Evolutionary conservation across 345 rosid genomes (phyloP), one percentile per base, ranked within the genome.

Genomic region (Arabis hirsuta): DNA sequence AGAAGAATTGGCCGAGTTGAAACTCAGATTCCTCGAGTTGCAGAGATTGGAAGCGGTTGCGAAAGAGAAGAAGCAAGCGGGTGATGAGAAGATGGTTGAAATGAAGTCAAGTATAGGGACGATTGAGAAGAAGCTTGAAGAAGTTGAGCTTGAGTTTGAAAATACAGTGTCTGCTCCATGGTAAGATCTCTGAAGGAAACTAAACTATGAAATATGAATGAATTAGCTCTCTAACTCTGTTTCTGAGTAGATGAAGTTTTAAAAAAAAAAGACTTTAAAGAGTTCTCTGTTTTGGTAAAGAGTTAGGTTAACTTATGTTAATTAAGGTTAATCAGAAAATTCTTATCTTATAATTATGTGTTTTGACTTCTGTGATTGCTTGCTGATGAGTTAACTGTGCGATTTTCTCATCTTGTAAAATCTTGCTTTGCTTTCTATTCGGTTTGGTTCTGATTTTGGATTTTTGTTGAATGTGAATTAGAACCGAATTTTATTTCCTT

Each of bases 91-190:
- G 60, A 45, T 79, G 2, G 47, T 68, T 38, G 55, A 46, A 20
- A 61, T 82, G 82, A 78, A 61, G 62, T 55, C 71, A 44, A 27
- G 11, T 10, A 46, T 69, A 12, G 57, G 62, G 16, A 67, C 9
- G 38, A 36, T 74, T 22, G 65, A 54, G 3, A 62, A 38, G 12
- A 73, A 61, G 10, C 7, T 82, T 6, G 41, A 38, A 32, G 46
- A 64, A 38, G 58, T 72, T 9, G 51, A 54, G 27, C n/a, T 19
- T 45, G 80, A 77, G 46, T 88, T 81, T 65, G 68, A 74, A 41
- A 71, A 69, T 19, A 16, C 64, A 67, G 76, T 79, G 1, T 60
- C 77, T n/a, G 82, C 81, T 69, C 74, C 88, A 10, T 90, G 91
- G 93, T 83, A 77, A 36, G 7, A 4, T 27, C 4, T 3, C 3